phyloP scores from a whole-genome alignment of 495 filamentous ascomycete species.

The Penicillium steckii region DNA sequence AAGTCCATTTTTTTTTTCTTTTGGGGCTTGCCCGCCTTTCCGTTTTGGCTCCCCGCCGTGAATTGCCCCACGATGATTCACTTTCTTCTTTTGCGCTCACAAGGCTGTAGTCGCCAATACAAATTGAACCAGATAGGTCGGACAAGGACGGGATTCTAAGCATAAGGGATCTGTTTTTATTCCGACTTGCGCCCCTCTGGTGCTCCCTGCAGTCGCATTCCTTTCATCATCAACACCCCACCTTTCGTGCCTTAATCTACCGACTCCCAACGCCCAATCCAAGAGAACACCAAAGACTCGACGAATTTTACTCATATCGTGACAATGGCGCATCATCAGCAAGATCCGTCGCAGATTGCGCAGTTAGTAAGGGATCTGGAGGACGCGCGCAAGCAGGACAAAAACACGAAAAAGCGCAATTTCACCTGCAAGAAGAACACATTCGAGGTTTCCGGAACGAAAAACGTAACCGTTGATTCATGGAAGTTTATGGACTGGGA shows the following conservation, averaged over 20 bases:
- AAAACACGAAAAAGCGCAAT: slow-evolving; percentile 38
- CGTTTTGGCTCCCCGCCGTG: slow-evolving; percentile 25
- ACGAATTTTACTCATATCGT: not conserved
- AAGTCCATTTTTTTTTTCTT: not conserved
- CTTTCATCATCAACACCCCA: not conserved
- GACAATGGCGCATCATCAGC: slow-evolving; percentile 20
- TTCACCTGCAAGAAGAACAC: slow-evolving; percentile 73
- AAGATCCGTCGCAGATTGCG: slow-evolving; percentile 62
- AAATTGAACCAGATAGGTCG: too few relatives aligned
- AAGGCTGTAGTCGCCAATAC: too few relatives aligned
- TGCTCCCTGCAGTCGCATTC: too few relatives aligned
- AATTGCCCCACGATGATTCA: slow-evolving; percentile 5
- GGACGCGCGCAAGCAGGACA: slow-evolving; percentile 47
- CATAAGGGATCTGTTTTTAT: too few relatives aligned
- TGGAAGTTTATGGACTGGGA: slow-evolving; percentile 95
- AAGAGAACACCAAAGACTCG: not conserved
- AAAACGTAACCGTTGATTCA: slow-evolving; percentile 70
- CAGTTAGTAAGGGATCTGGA: slow-evolving; percentile 59
- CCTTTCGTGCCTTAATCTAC: not conserved
- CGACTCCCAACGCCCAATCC: not conserved
- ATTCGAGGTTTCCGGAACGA: slow-evolving; percentile 61
- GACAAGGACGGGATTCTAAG: too few relatives aligned
- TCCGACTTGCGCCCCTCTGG: too few relatives aligned
- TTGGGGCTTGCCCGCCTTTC: slow-evolving; percentile 18
- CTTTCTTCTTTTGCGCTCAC: slow-evolving; percentile 7